Evolutionary conservation across 768 basidiomycete genomes (phyloP).

Genomic region (Pulveroboletus sp.): DNA sequence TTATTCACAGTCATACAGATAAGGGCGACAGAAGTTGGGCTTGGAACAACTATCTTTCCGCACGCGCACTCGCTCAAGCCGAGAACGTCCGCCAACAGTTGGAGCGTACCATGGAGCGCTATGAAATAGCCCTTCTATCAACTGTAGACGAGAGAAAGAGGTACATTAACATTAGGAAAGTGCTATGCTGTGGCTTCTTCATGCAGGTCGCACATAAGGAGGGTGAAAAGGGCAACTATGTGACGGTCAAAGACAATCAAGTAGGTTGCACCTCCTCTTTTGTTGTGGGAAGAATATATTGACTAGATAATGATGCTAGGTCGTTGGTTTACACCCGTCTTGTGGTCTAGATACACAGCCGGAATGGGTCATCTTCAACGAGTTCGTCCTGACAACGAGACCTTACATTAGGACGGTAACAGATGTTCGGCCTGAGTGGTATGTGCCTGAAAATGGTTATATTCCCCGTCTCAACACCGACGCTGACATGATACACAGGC

Average conservation of each 20-base stretch:
- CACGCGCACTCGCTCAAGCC: conserved; percentile 79
- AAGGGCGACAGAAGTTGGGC: conserved; percentile 81
- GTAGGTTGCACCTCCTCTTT: conserved; percentile 32
- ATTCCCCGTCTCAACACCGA: background rate
- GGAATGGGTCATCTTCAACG: conserved; percentile 91
- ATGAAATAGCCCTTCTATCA: conserved; percentile 72
- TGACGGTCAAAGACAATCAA: conserved; percentile 95
- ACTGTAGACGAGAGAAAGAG: conserved; percentile 65
- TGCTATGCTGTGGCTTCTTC: conserved; percentile 90
- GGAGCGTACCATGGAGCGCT: conserved; percentile 86
- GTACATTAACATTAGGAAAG: conserved; percentile 71
- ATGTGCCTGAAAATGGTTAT: conserved; percentile 18
- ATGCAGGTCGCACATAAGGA: conserved; percentile 98
- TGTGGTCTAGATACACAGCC: conserved; percentile 85
- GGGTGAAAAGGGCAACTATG: conserved; percentile 81
- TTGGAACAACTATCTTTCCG: conserved; percentile 85
- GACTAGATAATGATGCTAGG: conserved; percentile 2
- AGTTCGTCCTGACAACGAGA: conserved; percentile 88
- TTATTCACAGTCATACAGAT: conserved; percentile 40
- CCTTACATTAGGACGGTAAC: conserved; percentile 91
- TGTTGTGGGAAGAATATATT: background rate
- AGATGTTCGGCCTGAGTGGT: conserved; percentile 86
- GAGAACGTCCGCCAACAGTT: conserved; percentile 92
- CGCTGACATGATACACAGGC: conserved; percentile 35
- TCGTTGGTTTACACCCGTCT: conserved; percentile 56